These are phyloP conservation scores for Claviceps maximensis DNA, from an alignment of 2,329 filamentous ascomycete species.

Conservation along the genomic window DNA sequence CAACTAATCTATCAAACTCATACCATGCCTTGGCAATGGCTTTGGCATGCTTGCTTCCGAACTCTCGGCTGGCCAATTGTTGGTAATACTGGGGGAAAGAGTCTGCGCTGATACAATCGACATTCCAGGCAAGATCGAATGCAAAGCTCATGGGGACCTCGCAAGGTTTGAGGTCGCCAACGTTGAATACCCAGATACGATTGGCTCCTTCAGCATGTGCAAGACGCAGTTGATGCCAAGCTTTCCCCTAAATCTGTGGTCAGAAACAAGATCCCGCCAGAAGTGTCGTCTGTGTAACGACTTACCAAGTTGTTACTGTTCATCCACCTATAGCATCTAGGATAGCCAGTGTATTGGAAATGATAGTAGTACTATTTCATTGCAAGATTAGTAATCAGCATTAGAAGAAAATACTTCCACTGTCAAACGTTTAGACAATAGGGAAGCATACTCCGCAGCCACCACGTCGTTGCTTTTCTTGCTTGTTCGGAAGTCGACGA, in stretches of 20 bases:
- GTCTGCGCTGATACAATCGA: constrained; percentile 27
- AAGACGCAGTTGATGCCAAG: constrained; percentile 39
- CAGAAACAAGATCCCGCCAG: neutral
- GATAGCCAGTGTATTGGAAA: constrained; percentile 49
- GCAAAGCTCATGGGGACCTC: constrained; percentile 42
- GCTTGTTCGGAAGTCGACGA: constrained; percentile 38
- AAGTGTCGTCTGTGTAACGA: neutral
- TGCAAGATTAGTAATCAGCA: neutral
- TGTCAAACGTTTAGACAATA: too few relatives aligned
- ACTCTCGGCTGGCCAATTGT: constrained; percentile 35
- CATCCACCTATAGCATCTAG: constrained; percentile 48
- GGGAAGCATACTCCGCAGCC: constrained; percentile 37
- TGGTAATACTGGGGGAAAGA: constrained; percentile 29
- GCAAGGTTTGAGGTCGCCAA: constrained; percentile 47
- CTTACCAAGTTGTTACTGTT: constrained; percentile 44
- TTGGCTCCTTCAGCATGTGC: constrained; percentile 34
- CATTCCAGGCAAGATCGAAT: constrained; percentile 44
- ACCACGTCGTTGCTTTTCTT: constrained; percentile 38
- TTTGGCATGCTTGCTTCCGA: constrained; percentile 30
- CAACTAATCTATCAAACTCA: constrained; percentile 35
- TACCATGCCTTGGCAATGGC: constrained; percentile 36
- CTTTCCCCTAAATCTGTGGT: constrained; percentile 16
- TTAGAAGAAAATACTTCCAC: neutral
- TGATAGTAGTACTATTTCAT: constrained; percentile 33
- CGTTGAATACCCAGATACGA: constrained; percentile 49